Evolutionary conservation across 768 basidiomycete genomes (phyloP).

Genomic region (Tylopilus intermedius): DNA sequence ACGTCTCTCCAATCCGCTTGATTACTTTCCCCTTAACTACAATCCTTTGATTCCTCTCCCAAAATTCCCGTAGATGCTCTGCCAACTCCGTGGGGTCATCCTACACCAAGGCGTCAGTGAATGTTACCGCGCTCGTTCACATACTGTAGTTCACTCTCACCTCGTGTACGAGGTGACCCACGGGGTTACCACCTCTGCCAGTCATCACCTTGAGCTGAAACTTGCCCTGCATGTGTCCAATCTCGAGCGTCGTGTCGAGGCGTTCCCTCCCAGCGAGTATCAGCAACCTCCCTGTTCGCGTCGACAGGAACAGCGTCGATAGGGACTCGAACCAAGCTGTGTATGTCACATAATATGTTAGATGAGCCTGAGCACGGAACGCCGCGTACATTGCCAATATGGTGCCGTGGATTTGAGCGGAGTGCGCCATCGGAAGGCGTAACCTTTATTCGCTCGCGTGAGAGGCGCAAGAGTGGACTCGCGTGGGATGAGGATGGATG

Average conservation of each 20-base stretch:
- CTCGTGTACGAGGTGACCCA: slow-evolving; percentile 95
- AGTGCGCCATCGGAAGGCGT: slow-evolving; percentile 70
- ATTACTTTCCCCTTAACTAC: slow-evolving; percentile 47
- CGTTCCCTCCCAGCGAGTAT: slow-evolving; percentile 91
- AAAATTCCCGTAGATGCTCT: slow-evolving; percentile 81
- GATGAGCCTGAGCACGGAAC: background rate
- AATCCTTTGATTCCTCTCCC: slow-evolving; percentile 78
- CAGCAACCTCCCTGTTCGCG: slow-evolving; percentile 78
- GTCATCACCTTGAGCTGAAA: slow-evolving; percentile 85
- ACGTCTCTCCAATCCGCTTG: slow-evolving; percentile 54
- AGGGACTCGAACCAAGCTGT: slow-evolving; percentile 89
- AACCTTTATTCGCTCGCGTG: slow-evolving; percentile 23
- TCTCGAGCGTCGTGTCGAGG: slow-evolving; percentile 90
- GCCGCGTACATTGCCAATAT: slow-evolving; percentile 75
- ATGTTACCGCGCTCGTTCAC: background rate
- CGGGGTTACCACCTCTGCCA: slow-evolving; percentile 42
- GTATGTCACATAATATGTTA: background rate
- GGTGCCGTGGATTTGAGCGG: slow-evolving; percentile 79
- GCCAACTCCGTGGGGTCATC: slow-evolving; percentile 83
- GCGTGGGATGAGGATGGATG: slow-evolving; percentile 60
- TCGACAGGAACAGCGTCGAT: slow-evolving; percentile 71
- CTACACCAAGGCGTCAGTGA: slow-evolving; percentile 34
- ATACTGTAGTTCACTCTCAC: slow-evolving; percentile 32
- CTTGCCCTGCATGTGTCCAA: slow-evolving; percentile 95
- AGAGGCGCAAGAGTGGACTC: slow-evolving; percentile 31